phyloP scores from a whole-genome alignment of 441 rosid genomes.

The Theobroma grandiflorum region DNA sequence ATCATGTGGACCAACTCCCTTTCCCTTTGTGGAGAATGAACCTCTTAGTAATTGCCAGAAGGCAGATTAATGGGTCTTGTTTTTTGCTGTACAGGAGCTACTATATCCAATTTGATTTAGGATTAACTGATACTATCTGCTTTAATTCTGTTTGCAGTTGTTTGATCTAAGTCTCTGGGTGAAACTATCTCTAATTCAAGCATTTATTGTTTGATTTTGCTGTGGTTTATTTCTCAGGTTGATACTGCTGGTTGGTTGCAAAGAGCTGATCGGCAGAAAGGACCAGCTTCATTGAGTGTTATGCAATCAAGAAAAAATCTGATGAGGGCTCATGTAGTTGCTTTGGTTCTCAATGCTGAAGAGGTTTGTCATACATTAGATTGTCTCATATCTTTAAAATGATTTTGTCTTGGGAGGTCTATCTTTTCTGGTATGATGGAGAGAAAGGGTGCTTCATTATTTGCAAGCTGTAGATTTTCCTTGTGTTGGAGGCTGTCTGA shows the following conservation, averaged over 20 bases:
- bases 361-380: constrained; percentile 58
- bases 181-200: not conserved
- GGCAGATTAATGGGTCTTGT: not conserved
- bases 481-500: not conserved
- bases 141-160: not conserved
- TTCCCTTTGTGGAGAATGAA: not conserved
- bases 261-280: constrained; percentile 83
- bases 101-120: not conserved
- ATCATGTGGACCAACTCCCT: not conserved
- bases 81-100: not conserved
- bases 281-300: constrained; percentile 87
- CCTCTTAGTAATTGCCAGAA: not conserved
- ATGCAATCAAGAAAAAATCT: constrained; percentile 94
- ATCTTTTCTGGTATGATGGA: not conserved
- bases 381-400: not conserved
- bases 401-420: not conserved
- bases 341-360: constrained; percentile 91
- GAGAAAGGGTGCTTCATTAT: not conserved
- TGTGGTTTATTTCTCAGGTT: constrained; percentile 55
- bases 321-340: constrained; percentile 94
- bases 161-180: constrained; percentile 9
- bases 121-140: not conserved
- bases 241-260: constrained; percentile 99
- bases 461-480: not conserved
- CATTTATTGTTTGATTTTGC: not conserved